phyloP scores from a whole-genome alignment of 495 filamentous ascomycete genomes.

The Penicillium robsamsonii region DNA sequence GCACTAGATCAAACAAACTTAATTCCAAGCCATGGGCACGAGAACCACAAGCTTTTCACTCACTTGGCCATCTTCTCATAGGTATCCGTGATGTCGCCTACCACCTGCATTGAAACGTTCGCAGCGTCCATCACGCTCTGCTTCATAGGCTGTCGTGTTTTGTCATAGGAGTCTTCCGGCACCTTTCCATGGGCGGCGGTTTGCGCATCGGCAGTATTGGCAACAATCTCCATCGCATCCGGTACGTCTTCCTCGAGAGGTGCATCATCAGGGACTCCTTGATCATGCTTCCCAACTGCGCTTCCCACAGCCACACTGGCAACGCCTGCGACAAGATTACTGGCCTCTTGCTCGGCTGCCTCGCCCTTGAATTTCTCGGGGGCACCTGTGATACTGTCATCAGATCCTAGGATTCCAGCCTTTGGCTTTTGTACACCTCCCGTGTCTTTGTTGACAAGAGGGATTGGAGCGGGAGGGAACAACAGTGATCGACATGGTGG shows the following conservation, averaged over 20 bases:
- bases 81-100: constrained; percentile 71
- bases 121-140: constrained; percentile 73
- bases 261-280: constrained; percentile 45
- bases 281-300: constrained; percentile 68
- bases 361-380: constrained; percentile 83
- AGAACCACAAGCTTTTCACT: constrained; percentile 22
- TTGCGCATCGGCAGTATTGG: constrained; percentile 55
- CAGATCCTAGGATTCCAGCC: constrained; percentile 70
- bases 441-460: constrained; percentile 66
- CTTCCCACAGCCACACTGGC: constrained; percentile 71
- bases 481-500: constrained; percentile 59
- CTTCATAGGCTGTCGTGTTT: constrained; percentile 78
- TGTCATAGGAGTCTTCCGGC: constrained; percentile 58
- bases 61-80: constrained; percentile 81
- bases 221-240: constrained; percentile 60
- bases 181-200: constrained; percentile 47
- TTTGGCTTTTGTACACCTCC: constrained; percentile 70
- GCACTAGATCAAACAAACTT: constrained; percentile 45
- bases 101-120: constrained; percentile 67
- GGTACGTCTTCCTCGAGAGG: constrained; percentile 51
- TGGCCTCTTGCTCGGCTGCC: constrained; percentile 80
- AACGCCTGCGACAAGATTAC: constrained; percentile 73
- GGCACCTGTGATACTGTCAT: constrained; percentile 75
- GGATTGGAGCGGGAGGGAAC: constrained; percentile 75
- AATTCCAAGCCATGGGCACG: background rate